Conservation (phyloP, 208 protist species). For the Ichthyophonus hoferi region DNA sequence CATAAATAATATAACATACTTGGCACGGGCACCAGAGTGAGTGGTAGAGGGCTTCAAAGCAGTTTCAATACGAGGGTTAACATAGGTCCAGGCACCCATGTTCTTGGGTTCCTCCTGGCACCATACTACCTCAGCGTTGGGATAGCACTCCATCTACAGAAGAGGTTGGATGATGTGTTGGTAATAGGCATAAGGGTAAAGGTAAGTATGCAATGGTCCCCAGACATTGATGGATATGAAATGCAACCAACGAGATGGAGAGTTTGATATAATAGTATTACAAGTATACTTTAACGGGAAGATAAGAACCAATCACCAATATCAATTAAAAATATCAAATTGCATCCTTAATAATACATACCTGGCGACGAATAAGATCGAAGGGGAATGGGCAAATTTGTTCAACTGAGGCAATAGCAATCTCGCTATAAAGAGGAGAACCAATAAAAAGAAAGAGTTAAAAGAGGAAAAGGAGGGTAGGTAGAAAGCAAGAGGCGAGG, state of each 20-base stretch:
- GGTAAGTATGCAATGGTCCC: too few species aligned
- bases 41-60: constrained; percentile 37
- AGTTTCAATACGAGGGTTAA: constrained; percentile 60
- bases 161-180: not conserved
- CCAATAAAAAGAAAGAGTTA: too few species aligned
- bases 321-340: too few species aligned
- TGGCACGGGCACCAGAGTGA: constrained; percentile 9
- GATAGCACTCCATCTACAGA: constrained; percentile 71
- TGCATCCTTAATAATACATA: too few species aligned
- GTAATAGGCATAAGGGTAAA: too few species aligned
- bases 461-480: not conserved
- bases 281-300: too few species aligned
- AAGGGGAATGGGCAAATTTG: constrained; percentile 95
- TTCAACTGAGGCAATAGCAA: constrained; percentile 83
- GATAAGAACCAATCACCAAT: too few species aligned
- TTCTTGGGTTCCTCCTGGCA: constrained; percentile 95
- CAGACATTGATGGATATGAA: too few species aligned
- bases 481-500: not conserved
- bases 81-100: constrained; percentile 80
- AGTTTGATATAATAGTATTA: too few species aligned
- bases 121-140: constrained; percentile 80
- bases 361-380: constrained; percentile 69
- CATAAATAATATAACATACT: constrained; percentile 19
- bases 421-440: constrained; percentile 53
- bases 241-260: too few species aligned